Evolutionary conservation across 805 yeast species (phyloP).

Genomic region (Candida oleophila): DNA sequence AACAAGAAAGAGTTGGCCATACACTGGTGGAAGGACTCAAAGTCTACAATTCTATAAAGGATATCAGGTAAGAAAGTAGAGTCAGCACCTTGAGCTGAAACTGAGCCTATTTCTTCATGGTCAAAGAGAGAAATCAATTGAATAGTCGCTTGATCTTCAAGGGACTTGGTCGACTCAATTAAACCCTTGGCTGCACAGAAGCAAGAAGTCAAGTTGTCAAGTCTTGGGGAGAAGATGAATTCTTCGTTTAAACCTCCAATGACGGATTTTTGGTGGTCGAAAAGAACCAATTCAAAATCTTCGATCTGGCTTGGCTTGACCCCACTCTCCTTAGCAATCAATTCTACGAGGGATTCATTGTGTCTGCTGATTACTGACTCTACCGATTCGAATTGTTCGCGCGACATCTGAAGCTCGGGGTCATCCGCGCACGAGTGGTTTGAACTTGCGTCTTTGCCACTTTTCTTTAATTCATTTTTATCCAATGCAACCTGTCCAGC

Average conservation of each 20-base stretch:
- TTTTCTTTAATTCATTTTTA: constrained; percentile 15
- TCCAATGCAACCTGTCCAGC: constrained; percentile 54
- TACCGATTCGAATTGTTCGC: constrained; percentile 62
- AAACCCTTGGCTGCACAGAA: constrained; percentile 76
- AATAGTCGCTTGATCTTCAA: constrained; percentile 54
- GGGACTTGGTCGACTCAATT: constrained; percentile 47
- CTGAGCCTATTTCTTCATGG: constrained; percentile 94
- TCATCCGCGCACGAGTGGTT: constrained; percentile 46
- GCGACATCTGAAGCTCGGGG: constrained; percentile 46
- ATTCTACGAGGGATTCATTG: constrained; percentile 62
- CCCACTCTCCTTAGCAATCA: constrained; percentile 64
- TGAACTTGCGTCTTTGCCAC: constrained; percentile 9
- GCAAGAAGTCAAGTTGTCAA: constrained; percentile 88
- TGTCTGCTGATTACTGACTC: constrained; percentile 72
- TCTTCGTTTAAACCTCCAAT: constrained; percentile 90
- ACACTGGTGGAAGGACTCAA: constrained; percentile 46
- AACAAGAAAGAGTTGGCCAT: constrained; percentile 80
- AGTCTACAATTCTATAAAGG: constrained; percentile 53
- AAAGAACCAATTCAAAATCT: constrained; percentile 85
- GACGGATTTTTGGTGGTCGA: constrained; percentile 79
- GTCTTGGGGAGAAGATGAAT: constrained; percentile 86
- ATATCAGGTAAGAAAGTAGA: constrained; percentile 85
- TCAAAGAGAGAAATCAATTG: constrained; percentile 83
- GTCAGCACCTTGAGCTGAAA: constrained; percentile 95
- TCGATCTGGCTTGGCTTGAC: constrained; percentile 61